These are phyloP conservation scores for Eutrema salsugineum DNA, from an alignment of 441 rosid species.

Conservation along the genomic window DNA sequence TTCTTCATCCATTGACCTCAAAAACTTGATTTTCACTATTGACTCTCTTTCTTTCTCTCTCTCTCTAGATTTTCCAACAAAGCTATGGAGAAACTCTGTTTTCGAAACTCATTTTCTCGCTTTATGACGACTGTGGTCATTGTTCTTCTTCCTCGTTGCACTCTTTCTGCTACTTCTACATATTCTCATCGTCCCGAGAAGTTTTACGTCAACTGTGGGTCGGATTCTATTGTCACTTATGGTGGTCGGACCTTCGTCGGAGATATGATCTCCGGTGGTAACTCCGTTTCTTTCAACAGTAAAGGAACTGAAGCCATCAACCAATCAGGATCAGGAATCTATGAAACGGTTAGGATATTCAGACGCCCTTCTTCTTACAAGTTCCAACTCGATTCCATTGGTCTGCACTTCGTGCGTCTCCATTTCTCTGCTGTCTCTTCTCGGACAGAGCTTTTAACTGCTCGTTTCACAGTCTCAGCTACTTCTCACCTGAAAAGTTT, in stretches of 20 bases:
- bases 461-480: slow-evolving; percentile 36
- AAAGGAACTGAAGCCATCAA: neutral
- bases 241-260: slow-evolving; percentile 23
- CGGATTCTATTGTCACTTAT: slow-evolving; percentile 1
- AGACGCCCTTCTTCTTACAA: slow-evolving; percentile 23
- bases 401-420: slow-evolving; percentile 29
- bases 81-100: slow-evolving; percentile 12
- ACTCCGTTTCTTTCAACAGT: neutral
- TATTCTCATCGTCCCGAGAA: slow-evolving; percentile 23
- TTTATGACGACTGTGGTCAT: neutral
- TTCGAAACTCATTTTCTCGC: neutral
- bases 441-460: slow-evolving; percentile 28
- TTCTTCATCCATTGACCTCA: neutral
- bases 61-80: neutral
- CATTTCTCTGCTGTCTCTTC: slow-evolving; percentile 36
- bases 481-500: slow-evolving; percentile 23
- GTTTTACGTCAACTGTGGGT: slow-evolving; percentile 46
- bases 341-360: slow-evolving; percentile 40
- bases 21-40: neutral
- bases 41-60: neutral
- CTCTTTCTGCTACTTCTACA: slow-evolving; percentile 11
- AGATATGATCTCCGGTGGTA: slow-evolving; percentile 6
- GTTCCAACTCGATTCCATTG: slow-evolving; percentile 14
- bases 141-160: slow-evolving; percentile 16
- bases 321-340: neutral